Conservation (phyloP, 441 rosid species). For the Corymbia citriodora region DNA sequence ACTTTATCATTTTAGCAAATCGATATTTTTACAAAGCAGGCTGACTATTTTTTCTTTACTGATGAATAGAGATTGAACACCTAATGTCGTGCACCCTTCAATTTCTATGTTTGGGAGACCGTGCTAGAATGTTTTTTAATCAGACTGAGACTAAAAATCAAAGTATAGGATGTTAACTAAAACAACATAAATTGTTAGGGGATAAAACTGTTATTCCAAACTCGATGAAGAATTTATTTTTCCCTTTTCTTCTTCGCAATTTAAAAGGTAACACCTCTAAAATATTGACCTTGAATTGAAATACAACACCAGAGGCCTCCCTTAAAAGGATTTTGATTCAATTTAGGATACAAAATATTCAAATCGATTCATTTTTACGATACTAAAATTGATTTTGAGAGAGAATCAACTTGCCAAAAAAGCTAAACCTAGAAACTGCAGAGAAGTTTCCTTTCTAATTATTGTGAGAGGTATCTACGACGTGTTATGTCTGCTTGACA, state of each 20-base stretch:
- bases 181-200: too few species aligned
- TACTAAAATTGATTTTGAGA: too few species aligned
- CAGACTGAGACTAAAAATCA: neutral
- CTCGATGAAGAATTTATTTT: neutral
- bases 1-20: neutral
- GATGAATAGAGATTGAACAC: fast-evolving
- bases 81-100: neutral
- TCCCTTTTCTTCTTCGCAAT: neutral
- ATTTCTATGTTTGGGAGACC: neutral
- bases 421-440: neutral
- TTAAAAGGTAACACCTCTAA: neutral
- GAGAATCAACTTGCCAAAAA: neutral
- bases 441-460: neutral
- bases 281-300: neutral
- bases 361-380: neutral
- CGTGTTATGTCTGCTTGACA: neutral
- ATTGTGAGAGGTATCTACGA: too few species aligned
- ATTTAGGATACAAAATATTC: too few species aligned
- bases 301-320: neutral
- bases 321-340: neutral
- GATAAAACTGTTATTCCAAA: neutral
- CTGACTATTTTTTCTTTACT: too few species aligned
- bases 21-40: neutral
- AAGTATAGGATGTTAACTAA: neutral
- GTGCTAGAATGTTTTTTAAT: neutral